phyloP scores from a whole-genome alignment of 257 asterid genomes.

The Solanum corneliomulleri region DNA sequence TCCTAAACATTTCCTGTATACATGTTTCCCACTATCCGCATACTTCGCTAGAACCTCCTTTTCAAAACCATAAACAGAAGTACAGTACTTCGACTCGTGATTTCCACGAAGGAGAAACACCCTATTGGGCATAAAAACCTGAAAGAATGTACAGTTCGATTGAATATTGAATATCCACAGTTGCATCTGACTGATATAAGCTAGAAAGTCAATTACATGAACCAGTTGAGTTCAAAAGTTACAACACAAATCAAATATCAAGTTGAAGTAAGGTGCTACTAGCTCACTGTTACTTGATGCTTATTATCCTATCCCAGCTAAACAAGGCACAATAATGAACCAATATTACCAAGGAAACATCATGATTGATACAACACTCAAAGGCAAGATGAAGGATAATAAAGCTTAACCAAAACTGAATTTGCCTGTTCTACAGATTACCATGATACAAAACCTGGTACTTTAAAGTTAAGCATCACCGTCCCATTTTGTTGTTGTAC shows the following conservation, averaged over 20 bases:
- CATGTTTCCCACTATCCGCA: slow-evolving; percentile 87
- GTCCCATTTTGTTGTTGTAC: background rate
- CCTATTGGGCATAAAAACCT: slow-evolving; percentile 85
- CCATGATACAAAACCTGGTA: background rate
- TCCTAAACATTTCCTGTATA: slow-evolving; percentile 87
- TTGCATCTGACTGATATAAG: background rate
- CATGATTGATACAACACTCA: background rate
- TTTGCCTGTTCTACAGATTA: background rate
- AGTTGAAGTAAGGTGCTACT: background rate
- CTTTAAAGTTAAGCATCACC: background rate
- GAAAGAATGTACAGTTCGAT: background rate
- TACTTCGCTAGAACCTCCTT: slow-evolving; percentile 76
- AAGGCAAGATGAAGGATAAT: background rate
- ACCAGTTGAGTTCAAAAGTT: background rate
- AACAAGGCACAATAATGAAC: background rate
- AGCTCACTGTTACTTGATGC: background rate
- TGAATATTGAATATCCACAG: background rate
- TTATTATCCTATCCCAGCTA: background rate
- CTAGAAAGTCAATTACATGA: background rate
- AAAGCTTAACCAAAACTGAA: background rate
- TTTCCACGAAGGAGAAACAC: slow-evolving; percentile 91
- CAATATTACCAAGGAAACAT: background rate
- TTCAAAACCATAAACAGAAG: slow-evolving; percentile 95
- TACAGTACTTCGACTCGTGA: slow-evolving; percentile 94
- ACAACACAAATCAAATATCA: background rate